Conservation (phyloP, 2,329 filamentous ascomycete species). For the Arthrobotrys conoides region DNA sequence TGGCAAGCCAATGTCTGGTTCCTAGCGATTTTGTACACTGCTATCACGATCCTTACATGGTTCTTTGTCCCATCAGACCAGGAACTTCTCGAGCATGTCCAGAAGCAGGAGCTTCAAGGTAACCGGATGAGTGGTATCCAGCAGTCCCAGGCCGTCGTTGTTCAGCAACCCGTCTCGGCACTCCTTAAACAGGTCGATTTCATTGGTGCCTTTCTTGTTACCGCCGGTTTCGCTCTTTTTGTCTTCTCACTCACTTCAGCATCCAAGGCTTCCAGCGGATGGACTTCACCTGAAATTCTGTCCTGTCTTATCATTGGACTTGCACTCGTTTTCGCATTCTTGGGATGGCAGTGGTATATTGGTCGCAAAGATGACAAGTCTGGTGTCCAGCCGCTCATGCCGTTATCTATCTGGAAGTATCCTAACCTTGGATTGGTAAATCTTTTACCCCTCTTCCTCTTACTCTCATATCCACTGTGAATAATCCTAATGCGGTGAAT, state of each 20-base stretch:
- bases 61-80: slow-evolving; percentile 59
- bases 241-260: slow-evolving; percentile 52
- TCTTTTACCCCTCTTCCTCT: not conserved
- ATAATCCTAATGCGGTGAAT: not conserved
- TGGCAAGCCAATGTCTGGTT: slow-evolving; percentile 60
- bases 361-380: slow-evolving; percentile 15
- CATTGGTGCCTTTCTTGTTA: slow-evolving; percentile 49
- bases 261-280: slow-evolving; percentile 37
- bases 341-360: slow-evolving; percentile 54
- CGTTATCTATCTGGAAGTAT: slow-evolving; percentile 53
- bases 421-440: slow-evolving; percentile 46
- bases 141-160: not conserved
- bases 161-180: slow-evolving; percentile 29
- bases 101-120: slow-evolving; percentile 37
- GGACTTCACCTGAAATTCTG: slow-evolving; percentile 49
- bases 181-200: slow-evolving; percentile 58
- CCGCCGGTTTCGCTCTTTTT: slow-evolving; percentile 54
- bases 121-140: slow-evolving; percentile 51
- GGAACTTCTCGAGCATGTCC: slow-evolving; percentile 42
- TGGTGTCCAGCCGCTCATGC: slow-evolving; percentile 50
- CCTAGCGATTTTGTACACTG: slow-evolving; percentile 47
- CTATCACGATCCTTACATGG: slow-evolving; percentile 42
- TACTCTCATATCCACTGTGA: not conserved
- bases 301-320: slow-evolving; percentile 44
- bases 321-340: slow-evolving; percentile 28